Evolutionary conservation across 2,329 filamentous ascomycete species (phyloP), one percentile per base, ranked within the genome.

Genomic region (Cordyceps fumosorosea): DNA sequence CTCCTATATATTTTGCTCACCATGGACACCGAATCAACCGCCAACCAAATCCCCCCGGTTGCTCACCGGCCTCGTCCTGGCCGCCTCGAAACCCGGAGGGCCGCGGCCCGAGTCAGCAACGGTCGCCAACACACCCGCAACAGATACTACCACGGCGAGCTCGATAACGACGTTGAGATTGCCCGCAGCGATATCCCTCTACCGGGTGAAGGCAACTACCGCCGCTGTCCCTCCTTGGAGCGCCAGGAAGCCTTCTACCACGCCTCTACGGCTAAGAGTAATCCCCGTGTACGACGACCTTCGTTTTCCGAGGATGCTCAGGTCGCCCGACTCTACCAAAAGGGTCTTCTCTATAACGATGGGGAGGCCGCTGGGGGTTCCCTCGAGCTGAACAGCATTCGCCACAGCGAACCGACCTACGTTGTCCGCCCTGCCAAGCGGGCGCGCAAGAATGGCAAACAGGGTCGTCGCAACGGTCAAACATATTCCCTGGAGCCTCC

Each of bases 221-320:
- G 74, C 29, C 72, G 76, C 10, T 70, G 69, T 10, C 79, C 79
- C 2, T 74, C 73, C 0, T 72, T 81, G 24, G 78, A 79, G 64
- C 71, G 79, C 11, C 75, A 81, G 66, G 77, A 80, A 50, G 79
- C 79, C 6, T 81, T 81, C 47, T 71, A 75, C 51, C 77, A 79
- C 52, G 69, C 70, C 4, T 70, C 70, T 22, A 80, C 77, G 0
- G 65, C 70, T 56, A 78, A 74, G 69, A 66, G 65, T 50, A 68
- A 69, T 52, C 67, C 72, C 7, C 66, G 68, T 14, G 37, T 71
- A 0, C 66, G 66, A n/a, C 70, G 67, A 24, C 59, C 55, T 32
- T 63, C 63, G n/a, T 58, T 67, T 16, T 68, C 57, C 1, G 72
- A 77, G 12, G 75, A 77, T 47, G 71, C 69, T 20, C 69, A 77